These are phyloP conservation scores for Strobilomyces dryophilus DNA, from an alignment of 768 basidiomycete species.

Conservation along the genomic window DNA sequence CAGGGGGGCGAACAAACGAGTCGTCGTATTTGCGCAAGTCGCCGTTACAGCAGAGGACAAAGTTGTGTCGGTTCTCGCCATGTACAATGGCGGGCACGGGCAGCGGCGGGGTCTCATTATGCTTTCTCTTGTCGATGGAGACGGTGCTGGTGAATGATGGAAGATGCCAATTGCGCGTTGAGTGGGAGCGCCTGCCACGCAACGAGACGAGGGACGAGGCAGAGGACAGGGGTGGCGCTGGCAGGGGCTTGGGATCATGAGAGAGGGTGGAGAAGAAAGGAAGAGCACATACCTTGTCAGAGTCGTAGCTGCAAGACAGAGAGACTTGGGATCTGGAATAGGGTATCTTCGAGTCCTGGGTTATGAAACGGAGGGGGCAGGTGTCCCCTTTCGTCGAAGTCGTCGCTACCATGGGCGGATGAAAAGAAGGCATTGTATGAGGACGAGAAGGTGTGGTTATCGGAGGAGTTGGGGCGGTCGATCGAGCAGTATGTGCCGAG, in stretches of 20 bases:
- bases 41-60: slow-evolving; percentile 11
- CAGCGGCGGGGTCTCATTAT: slow-evolving; percentile 19
- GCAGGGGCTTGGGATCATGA: slow-evolving; percentile 14
- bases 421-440: slow-evolving; percentile 34
- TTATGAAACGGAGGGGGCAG: slow-evolving; percentile 32
- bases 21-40: slow-evolving; percentile 4
- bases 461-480: slow-evolving; percentile 29
- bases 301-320: not conserved
- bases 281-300: slow-evolving; percentile 8
- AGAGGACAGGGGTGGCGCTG: slow-evolving; percentile 24
- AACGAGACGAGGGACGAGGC: slow-evolving; percentile 23
- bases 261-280: not conserved
- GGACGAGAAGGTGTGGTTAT: slow-evolving; percentile 18
- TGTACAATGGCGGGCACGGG: slow-evolving; percentile 31
- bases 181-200: slow-evolving; percentile 26
- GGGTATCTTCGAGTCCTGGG: slow-evolving; percentile 30
- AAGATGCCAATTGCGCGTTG: slow-evolving; percentile 25
- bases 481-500: slow-evolving; percentile 20
- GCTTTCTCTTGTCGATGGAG: slow-evolving; percentile 30
- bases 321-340: slow-evolving; percentile 15
- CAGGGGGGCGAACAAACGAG: not conserved
- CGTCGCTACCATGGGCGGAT: slow-evolving; percentile 7
- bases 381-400: slow-evolving; percentile 28
- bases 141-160: slow-evolving; percentile 32
- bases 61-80: slow-evolving; percentile 24